Conservation (phyloP, 192 early-diverging fungal species). For the Backusella luteola region DNA sequence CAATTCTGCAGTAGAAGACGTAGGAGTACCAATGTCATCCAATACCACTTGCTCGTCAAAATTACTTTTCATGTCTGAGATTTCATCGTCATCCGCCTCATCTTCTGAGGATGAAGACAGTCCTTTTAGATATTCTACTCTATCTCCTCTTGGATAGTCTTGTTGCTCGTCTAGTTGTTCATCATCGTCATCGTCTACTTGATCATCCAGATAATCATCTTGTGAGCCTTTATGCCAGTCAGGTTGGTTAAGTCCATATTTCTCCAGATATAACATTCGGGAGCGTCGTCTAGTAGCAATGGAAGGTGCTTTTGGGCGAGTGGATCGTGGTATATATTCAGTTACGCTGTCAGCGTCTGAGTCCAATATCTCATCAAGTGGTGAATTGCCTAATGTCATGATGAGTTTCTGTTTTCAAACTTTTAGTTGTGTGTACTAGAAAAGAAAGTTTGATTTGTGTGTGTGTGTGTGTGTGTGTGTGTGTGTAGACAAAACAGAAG, state of each 20-base stretch:
- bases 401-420: background rate
- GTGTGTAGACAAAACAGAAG: background rate
- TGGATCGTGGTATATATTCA: background rate
- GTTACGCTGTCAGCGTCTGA: background rate
- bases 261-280: conserved; percentile 24
- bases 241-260: conserved; percentile 25
- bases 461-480: background rate
- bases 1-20: background rate
- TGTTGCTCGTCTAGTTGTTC: background rate
- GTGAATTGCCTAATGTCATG: background rate
- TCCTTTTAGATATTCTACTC: background rate
- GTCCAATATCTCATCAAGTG: background rate
- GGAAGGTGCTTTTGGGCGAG: background rate
- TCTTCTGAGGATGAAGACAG: background rate
- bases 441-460: background rate
- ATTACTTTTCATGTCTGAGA: background rate
- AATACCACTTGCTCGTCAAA: background rate
- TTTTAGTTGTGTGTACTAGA: background rate
- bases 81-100: background rate
- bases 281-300: conserved; percentile 16
- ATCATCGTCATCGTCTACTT: background rate
- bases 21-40: background rate
- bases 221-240: conserved; percentile 16
- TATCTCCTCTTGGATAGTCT: background rate
- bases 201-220: background rate